These are phyloP conservation scores for Xylariales sp. DNA, from an alignment of 2,329 filamentous ascomycete genomes.

Conservation along the genomic window DNA sequence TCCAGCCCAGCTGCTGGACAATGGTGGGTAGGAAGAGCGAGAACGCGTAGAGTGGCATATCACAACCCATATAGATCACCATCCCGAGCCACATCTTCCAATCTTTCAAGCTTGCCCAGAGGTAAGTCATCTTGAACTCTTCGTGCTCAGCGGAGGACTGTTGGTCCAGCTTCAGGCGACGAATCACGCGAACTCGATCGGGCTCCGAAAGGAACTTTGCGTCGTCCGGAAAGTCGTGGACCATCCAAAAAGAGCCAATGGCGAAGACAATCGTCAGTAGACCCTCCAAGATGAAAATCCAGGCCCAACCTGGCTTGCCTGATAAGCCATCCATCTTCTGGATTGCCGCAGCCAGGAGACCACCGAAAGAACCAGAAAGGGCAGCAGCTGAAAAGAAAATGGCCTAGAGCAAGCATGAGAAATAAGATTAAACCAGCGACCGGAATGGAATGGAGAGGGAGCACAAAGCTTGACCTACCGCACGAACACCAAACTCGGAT, in stretches of 20 bases:
- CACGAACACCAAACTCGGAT: conserved; percentile 73
- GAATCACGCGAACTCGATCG: conserved; percentile 69
- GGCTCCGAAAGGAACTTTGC: conserved; percentile 67
- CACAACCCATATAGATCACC: conserved; percentile 72
- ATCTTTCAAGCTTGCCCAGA: conserved; percentile 69
- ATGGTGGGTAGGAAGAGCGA: conserved; percentile 78
- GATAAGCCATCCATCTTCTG: conserved; percentile 63
- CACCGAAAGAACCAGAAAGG: conserved; percentile 73
- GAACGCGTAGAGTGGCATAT: conserved; percentile 71
- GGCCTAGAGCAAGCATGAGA: conserved; percentile 31
- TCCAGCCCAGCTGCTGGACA: conserved; percentile 50
- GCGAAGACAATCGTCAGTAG: conserved; percentile 66
- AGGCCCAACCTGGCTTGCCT: conserved; percentile 53
- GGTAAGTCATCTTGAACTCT: conserved; percentile 66
- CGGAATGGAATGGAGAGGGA: not conserved
- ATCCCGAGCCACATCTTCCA: conserved; percentile 81
- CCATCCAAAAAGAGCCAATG: conserved; percentile 67
- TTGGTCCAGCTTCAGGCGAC: conserved; percentile 64
- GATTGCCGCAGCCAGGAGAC: conserved; percentile 68
- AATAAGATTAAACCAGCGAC: not conserved
- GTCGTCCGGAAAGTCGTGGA: conserved; percentile 77
- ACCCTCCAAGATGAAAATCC: conserved; percentile 69
- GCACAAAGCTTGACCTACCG: conserved; percentile 29
- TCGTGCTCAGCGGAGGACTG: conserved; percentile 74
- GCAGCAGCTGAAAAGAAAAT: conserved; percentile 84